A percentile compares a stretch with the other conserved stretches of the same genome.
These are phyloP conservation scores for Vigna nakashimae DNA, from an alignment of 306 rosid species.

Conservation along the genomic window DNA sequence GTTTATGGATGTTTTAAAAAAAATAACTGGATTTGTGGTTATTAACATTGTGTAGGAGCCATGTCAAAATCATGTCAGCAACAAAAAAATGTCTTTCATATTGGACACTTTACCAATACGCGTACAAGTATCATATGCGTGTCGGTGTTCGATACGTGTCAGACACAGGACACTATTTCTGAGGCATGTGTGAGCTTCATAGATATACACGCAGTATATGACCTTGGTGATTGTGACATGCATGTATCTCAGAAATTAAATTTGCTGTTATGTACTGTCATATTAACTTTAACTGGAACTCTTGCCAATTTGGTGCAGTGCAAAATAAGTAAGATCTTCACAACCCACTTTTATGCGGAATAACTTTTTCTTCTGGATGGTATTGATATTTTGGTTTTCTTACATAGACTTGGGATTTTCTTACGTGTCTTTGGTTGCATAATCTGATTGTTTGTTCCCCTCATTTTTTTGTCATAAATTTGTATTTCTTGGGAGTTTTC, in stretches of 20 bases:
- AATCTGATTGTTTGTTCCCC: constrained; percentile 5
- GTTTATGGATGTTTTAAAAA: too few species aligned
- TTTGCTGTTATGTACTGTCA: constrained; percentile 15
- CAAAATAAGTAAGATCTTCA: constrained; percentile 10
- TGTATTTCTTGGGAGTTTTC: constrained; percentile 3
- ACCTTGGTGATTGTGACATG: neutral
- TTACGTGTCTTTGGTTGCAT: neutral
- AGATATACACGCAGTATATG: too few species aligned
- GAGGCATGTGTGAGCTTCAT: too few species aligned
- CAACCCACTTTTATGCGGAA: neutral
- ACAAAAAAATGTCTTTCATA: too few species aligned
- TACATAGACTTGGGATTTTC: constrained; percentile 9
- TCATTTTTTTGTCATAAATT: constrained; percentile 13
- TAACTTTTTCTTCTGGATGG: neutral
- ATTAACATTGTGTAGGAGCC: too few species aligned
- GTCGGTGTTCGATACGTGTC: too few species aligned
- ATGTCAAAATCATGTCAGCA: too few species aligned
- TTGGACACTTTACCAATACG: too few species aligned
- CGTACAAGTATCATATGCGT: too few species aligned
- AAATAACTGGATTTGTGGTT: too few species aligned
- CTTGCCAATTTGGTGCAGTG: neutral
- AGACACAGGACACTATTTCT: too few species aligned
- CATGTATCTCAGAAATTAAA: constrained; percentile 18
- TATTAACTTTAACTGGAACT: constrained; percentile 11
- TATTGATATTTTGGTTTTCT: constrained; percentile 18